Base-by-base conservation (phyloP, 352 stramenopile genomes). In the Globisporangium apiculatum region DNA sequence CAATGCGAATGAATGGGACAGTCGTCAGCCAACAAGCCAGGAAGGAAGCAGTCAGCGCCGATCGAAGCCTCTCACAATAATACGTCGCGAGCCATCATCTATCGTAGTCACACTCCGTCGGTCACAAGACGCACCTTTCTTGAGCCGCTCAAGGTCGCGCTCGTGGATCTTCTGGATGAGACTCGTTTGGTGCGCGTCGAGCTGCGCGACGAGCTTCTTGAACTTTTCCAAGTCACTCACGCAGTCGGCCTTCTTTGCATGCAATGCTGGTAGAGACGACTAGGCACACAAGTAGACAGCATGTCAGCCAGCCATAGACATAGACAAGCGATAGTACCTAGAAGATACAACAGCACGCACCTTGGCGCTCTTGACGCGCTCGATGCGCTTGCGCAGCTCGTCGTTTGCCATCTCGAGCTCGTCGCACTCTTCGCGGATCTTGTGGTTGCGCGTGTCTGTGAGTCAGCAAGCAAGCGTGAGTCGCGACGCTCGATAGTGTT, bases 221-320 rank as follows among this genome's bases (percentile, higher is more conserved):
- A 98, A 98, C 69, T 98, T 98, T 37, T 89, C 82, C 43, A 97
- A 76, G 60, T 98, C 93, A 45, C 73, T 89, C 10, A 77, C 64
- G 50, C 89, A 93, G 45, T 97, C 86, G 38, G 76, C 73, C 57
- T 96, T 87, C 45, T 95, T 97, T 54, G 92, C 62, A 38, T 83
- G 71, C 10, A 97, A 69, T 46, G 81, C 66, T 17, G 91, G 79
- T 14, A 98, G 66, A 31, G 83, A 86, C 8, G 61, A 75, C 62
- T 75, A 41, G 14, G 42, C 2, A 57, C 1, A 24, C 18, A 45
- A 48, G 35, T 17, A 51, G 6, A 40, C 0, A 57, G 41, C 12
- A 24, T 14, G 6, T n/a, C 24, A 43, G 46, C 46, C 14, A 50
- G 14, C 48, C 24, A 31, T 2, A 2, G 0, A 31, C 24, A 3